These are phyloP conservation scores for Cucurbita pepo DNA, from an alignment of 306 rosid species.

Conservation along the genomic window DNA sequence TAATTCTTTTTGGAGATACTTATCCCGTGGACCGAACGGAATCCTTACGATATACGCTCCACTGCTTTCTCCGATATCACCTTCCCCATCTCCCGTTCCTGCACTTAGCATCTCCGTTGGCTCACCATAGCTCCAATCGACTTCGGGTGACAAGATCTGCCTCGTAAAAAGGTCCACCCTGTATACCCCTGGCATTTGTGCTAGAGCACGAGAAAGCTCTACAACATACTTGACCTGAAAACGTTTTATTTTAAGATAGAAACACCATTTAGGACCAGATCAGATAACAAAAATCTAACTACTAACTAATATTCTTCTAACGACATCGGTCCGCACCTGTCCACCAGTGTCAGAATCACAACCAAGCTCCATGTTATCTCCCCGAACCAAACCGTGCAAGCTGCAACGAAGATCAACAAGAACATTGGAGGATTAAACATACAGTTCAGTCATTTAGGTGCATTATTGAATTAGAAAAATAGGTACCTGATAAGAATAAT, in stretches of 20 bases:
- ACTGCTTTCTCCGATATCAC: slow-evolving; percentile 64
- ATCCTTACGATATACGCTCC: slow-evolving; percentile 79
- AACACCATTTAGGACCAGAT: not conserved
- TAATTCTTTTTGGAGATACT: slow-evolving; percentile 61
- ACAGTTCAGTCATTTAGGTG: not conserved
- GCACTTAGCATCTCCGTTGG: slow-evolving; percentile 75
- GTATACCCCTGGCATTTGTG: slow-evolving; percentile 81
- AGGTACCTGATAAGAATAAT: slow-evolving; percentile 58
- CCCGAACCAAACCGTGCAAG: slow-evolving; percentile 71
- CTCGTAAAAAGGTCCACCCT: slow-evolving; percentile 82
- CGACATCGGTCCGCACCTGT: slow-evolving; percentile 32
- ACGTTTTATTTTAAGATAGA: not conserved
- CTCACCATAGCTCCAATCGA: slow-evolving; percentile 92
- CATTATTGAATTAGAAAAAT: not conserved
- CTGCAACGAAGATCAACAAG: slow-evolving; percentile 21
- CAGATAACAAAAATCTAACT: not conserved
- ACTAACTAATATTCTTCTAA: not conserved
- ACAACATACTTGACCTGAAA: slow-evolving; percentile 76
- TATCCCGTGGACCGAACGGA: slow-evolving; percentile 82
- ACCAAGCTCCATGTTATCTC: slow-evolving; percentile 94
- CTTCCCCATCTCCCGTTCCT: slow-evolving; percentile 43
- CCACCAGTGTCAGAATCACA: slow-evolving; percentile 97
- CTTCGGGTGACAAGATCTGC: slow-evolving; percentile 63
- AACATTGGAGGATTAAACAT: not conserved
- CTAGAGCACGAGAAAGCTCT: slow-evolving; percentile 81